These are phyloP conservation scores for Cryomyces minteri DNA, from an alignment of 495 filamentous ascomycete genomes.

Conservation along the genomic window DNA sequence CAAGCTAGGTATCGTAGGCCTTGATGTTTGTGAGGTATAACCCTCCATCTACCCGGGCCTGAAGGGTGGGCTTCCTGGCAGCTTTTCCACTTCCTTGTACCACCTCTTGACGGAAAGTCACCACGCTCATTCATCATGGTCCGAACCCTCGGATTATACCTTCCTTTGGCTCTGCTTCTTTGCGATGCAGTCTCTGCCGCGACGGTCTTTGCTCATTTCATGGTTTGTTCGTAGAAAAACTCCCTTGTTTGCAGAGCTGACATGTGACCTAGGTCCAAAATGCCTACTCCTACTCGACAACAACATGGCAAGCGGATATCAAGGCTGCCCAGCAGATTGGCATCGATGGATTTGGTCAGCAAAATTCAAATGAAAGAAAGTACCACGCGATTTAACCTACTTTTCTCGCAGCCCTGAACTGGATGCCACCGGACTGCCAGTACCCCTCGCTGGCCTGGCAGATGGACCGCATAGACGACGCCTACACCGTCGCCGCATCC, in stretches of 20 bases:
- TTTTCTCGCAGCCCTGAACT: conserved; percentile 1
- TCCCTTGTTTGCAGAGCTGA: background rate
- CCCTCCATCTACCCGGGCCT: too few species aligned
- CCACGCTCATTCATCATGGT: too few species aligned
- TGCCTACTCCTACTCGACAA: conserved; percentile 5
- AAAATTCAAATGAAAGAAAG: too few species aligned
- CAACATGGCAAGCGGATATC: conserved; percentile 9
- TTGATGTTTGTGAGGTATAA: too few species aligned
- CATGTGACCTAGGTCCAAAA: conserved; percentile 1
- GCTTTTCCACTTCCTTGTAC: too few species aligned
- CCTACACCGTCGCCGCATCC: conserved; percentile 1
- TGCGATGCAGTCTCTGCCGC: conserved; percentile 2
- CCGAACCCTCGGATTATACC: too few species aligned
- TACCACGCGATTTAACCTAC: background rate
- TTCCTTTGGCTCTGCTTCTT: background rate
- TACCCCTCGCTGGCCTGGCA: background rate
- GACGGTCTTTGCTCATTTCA: conserved; percentile 12
- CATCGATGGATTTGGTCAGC: conserved; percentile 8
- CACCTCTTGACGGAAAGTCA: too few species aligned
- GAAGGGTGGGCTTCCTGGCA: too few species aligned
- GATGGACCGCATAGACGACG: conserved; percentile 1
- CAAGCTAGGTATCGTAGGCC: too few species aligned
- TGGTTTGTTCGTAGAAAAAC: conserved; percentile 3
- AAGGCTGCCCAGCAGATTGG: conserved; percentile 6
- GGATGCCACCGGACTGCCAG: background rate